These are phyloP conservation scores for Castanea sativa DNA, from an alignment of 306 rosid genomes.

Conservation along the genomic window DNA sequence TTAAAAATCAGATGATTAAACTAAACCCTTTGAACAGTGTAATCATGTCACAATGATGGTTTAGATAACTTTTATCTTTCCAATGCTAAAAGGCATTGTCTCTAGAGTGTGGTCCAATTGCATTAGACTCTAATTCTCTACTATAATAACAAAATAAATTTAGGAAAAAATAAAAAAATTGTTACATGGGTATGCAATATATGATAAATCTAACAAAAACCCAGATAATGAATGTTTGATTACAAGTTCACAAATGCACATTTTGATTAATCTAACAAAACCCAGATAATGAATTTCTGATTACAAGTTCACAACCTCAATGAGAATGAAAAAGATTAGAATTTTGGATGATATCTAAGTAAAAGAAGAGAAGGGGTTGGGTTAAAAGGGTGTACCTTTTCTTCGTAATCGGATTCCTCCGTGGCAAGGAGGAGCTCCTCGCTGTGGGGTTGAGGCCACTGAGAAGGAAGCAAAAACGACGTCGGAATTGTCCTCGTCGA, in stretches of 20 bases:
- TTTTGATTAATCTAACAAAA: neutral
- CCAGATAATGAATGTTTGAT: neutral
- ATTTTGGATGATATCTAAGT: neutral
- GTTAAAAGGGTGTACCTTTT: constrained; percentile 49
- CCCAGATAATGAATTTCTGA: neutral
- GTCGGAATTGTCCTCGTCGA: constrained; percentile 79
- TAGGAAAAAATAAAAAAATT: neutral
- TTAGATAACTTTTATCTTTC: neutral
- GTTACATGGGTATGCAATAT: neutral
- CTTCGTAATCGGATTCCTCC: constrained; percentile 89
- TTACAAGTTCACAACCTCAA: neutral
- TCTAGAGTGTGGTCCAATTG: neutral
- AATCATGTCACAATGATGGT: neutral
- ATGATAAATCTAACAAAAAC: neutral
- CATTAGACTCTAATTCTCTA: neutral
- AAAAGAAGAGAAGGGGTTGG: neutral
- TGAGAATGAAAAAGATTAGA: neutral
- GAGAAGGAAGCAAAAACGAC: constrained; percentile 77
- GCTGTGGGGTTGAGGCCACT: constrained; percentile 89
- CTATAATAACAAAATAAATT: neutral
- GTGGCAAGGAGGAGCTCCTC: constrained; percentile 87
- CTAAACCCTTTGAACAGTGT: neutral
- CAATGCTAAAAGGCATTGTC: neutral
- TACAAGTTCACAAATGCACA: neutral
- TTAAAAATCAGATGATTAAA: neutral